Evolutionary conservation across 2,329 filamentous ascomycete species (phyloP), one percentile per base, ranked within the genome.

Genomic region (Fusarium brevicatenulatum): DNA sequence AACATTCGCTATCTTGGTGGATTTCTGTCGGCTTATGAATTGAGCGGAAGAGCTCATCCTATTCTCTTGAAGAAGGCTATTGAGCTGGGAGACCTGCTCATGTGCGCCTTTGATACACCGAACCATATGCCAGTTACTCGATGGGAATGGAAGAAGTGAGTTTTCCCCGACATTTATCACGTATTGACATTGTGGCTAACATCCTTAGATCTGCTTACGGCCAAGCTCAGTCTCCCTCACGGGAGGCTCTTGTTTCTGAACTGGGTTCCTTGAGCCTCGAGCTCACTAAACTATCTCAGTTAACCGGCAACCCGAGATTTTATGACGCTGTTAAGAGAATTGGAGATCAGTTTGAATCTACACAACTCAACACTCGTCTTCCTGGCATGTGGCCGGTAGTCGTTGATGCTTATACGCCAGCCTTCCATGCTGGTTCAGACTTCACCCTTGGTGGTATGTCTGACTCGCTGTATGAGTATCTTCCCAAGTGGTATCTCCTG

Each of bases 1-100:
- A 91, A 88, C 7, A 92, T 92, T 70, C 86, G 91, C 36, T 92
- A 92, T 76, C 84, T 92, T 1, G 91, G 91, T 44, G 91, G 91
- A 5, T 86, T 92, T 64, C 76, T 93, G 63, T 88, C 88, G 18
- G 90, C 91, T 4, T 92, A 92, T 76, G 91, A 92, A 78, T 77
- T 92, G 23, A 91, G 88, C 73, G 85, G 83, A 46, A 85, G 83
- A 70, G 82, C 85, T 71, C 70, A 78, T 60, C 52, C 73, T 44
- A 82, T 82, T n/a, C 80, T 92, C 54, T 82, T 92, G 52, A 82
- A 82, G 52, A 92, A 92, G 79, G 89, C 90, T 7, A 82, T 84
- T 9, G 89, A 92, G 80, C 83, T 92, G 32, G 91, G 86, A 37
- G 87, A 91, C 68, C 81, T 92, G 72, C 82, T 92, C 42, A 89